A percentile compares a stretch with the other conserved stretches of the same genome.
These are phyloP conservation scores for Solanum raphanifolium DNA, from an alignment of 257 asterid genomes.

Conservation along the genomic window DNA sequence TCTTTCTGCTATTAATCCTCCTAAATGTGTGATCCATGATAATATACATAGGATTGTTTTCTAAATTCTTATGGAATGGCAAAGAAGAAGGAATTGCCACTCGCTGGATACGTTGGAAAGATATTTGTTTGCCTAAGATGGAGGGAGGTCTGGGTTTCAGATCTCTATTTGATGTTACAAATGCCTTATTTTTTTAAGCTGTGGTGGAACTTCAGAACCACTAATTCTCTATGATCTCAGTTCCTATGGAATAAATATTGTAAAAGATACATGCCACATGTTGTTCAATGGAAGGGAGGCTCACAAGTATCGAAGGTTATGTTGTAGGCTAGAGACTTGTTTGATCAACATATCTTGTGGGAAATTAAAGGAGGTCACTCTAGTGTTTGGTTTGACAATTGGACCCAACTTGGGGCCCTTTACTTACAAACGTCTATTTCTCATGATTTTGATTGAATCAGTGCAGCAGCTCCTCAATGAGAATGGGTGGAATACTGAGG, in stretches of 20 bases:
- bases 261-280: neutral
- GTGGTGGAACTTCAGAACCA: neutral
- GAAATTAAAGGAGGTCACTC: neutral
- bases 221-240: neutral
- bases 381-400: neutral
- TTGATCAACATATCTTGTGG: neutral
- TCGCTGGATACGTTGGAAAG: neutral
- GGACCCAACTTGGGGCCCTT: neutral
- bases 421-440: neutral
- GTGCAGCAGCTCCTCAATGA: neutral
- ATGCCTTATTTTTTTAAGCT: neutral
- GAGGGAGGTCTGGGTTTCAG: neutral
- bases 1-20: neutral
- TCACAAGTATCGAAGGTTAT: neutral
- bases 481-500: neutral
- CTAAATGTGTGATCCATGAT: neutral
- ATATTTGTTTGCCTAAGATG: neutral
- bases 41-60: neutral
- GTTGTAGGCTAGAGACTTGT: neutral
- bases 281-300: neutral
- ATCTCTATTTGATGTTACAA: neutral
- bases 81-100: neutral
- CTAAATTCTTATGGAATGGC: neutral
- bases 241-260: neutral
- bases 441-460: neutral